Evolutionary conservation across 345 rosid species (phyloP).

Genomic region (Adansonia digitata): DNA sequence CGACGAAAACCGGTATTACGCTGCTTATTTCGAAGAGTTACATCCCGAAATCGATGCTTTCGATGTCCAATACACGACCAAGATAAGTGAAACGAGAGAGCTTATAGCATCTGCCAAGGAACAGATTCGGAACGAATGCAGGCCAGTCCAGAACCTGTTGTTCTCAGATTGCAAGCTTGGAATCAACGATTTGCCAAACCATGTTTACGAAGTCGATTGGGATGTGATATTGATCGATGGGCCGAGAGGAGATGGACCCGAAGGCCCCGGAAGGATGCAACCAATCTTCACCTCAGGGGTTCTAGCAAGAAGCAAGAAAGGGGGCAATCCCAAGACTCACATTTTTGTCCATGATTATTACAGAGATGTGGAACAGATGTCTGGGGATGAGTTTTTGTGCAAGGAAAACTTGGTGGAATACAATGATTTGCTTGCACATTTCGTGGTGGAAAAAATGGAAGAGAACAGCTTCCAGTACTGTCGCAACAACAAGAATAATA

Average conservation of each 20-base stretch:
- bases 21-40: conserved; percentile 77
- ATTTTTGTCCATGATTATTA: conserved; percentile 82
- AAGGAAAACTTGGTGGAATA: conserved; percentile 65
- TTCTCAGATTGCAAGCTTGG: conserved; percentile 85
- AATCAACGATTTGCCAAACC: conserved; percentile 84
- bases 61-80: conserved; percentile 93
- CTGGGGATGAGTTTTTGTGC: conserved; percentile 85
- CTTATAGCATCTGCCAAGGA: conserved; percentile 51
- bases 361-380: conserved; percentile 66
- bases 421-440: conserved; percentile 71
- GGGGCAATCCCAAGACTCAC: conserved; percentile 70
- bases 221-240: conserved; percentile 90
- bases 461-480: conserved; percentile 54
- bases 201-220: conserved; percentile 90
- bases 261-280: conserved; percentile 78
- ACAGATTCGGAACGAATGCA: conserved; percentile 61
- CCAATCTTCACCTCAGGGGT: conserved; percentile 90
- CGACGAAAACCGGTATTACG: conserved; percentile 90
- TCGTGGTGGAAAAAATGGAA: conserved; percentile 73
- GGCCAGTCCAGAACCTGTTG: conserved; percentile 82
- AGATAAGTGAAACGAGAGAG: conserved; percentile 51
- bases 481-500: conserved; percentile 16
- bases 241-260: conserved; percentile 74
- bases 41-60: conserved; percentile 88
- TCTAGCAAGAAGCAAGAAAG: conserved; percentile 74